A percentile compares a stretch with the other conserved stretches of the same genome.
phyloP scores from a whole-genome alignment of 768 basidiomycete species.

The Russula vinacea region DNA sequence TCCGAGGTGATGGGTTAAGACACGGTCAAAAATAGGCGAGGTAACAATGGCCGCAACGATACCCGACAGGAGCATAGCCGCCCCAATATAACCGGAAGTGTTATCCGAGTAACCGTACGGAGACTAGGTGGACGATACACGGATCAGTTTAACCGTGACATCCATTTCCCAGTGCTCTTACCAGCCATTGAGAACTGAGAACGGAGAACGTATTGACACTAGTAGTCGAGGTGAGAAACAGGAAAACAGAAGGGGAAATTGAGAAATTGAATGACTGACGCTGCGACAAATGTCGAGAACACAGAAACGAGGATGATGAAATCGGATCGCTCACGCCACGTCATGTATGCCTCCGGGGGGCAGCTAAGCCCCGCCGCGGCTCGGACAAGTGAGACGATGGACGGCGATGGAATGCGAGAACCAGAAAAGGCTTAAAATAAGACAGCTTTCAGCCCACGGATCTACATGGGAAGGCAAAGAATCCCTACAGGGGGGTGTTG shows the following conservation, averaged over 20 bases:
- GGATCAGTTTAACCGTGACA: neutral
- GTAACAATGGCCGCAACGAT: constrained; percentile 64
- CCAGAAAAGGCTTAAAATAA: constrained; percentile 60
- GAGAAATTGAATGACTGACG: constrained; percentile 43
- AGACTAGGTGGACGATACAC: constrained; percentile 42
- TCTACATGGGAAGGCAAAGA: neutral
- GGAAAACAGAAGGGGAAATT: neutral
- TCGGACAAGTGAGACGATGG: constrained; percentile 51
- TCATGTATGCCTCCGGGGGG: constrained; percentile 54
- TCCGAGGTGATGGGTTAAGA: constrained; percentile 73
- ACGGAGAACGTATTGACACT: constrained; percentile 64
- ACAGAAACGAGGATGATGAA: constrained; percentile 56
- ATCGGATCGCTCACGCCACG: constrained; percentile 62
- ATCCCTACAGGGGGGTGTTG: constrained; percentile 70
- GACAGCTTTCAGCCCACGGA: neutral
- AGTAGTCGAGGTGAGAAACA: constrained; percentile 10
- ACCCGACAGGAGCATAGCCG: constrained; percentile 64
- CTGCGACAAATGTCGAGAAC: constrained; percentile 65
- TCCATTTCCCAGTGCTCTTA: constrained; percentile 36
- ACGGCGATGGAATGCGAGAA: constrained; percentile 50
- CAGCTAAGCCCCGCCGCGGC: constrained; percentile 48
- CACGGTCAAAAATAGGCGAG: constrained; percentile 76
- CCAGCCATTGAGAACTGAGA: constrained; percentile 65
- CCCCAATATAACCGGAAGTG: constrained; percentile 67
- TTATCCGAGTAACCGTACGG: constrained; percentile 70